These are phyloP conservation scores for Lecanoromycetidae sp. DNA, from an alignment of 2,329 filamentous ascomycete species.

Conservation along the genomic window DNA sequence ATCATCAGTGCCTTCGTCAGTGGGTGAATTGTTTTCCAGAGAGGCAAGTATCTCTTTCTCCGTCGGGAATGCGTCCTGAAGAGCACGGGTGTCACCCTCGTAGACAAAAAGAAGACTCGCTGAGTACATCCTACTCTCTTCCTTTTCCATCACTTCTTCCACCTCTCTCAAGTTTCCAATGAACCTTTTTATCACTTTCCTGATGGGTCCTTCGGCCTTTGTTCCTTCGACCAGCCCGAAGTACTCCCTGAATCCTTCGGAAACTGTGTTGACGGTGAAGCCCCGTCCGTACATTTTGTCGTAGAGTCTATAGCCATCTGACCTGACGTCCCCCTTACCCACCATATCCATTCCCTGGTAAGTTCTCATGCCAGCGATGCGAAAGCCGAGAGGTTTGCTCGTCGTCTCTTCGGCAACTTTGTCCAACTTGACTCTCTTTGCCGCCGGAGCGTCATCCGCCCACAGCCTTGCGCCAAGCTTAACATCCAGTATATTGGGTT, in stretches of 20 bases:
- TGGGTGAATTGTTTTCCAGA: neutral
- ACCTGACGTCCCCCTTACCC: conserved; percentile 34
- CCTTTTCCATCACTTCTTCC: conserved; percentile 38
- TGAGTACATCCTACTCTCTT: conserved; percentile 57
- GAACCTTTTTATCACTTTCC: conserved; percentile 31
- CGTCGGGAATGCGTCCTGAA: conserved; percentile 38
- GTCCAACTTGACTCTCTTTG: conserved; percentile 49
- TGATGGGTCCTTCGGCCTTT: conserved; percentile 30
- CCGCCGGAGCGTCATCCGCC: conserved; percentile 55
- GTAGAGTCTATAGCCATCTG: conserved; percentile 46
- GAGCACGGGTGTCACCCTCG: conserved; percentile 48
- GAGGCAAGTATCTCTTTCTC: conserved; percentile 20
- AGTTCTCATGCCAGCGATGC: conserved; percentile 55
- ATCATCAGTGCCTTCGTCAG: conserved; percentile 27
- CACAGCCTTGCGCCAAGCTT: conserved; percentile 81
- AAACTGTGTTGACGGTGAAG: conserved; percentile 43
- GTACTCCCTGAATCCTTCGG: conserved; percentile 42
- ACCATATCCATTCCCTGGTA: conserved; percentile 28
- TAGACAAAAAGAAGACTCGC: conserved; percentile 54
- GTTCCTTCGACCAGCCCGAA: conserved; percentile 37
- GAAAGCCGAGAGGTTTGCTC: conserved; percentile 47
- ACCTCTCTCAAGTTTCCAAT: conserved; percentile 32
- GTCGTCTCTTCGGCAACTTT: conserved; percentile 48
- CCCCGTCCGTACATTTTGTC: conserved; percentile 55
- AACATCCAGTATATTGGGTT: conserved; percentile 82